Evolutionary conservation across 257 asterid genomes (phyloP).

Genomic region (Forsythia suspensa): DNA sequence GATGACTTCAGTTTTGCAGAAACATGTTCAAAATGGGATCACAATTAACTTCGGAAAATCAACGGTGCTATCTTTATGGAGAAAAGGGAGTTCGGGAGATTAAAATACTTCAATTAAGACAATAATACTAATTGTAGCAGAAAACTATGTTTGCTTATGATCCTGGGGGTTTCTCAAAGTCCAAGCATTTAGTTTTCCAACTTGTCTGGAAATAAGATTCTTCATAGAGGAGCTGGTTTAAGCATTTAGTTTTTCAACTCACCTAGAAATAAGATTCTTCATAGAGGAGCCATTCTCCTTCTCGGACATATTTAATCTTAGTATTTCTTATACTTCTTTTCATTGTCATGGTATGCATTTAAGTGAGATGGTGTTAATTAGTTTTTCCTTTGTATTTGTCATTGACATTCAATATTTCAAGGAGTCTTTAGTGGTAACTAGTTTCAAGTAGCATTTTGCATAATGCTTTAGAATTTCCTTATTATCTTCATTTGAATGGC

Average conservation of each 20-base stretch:
- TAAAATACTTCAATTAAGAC: too few species aligned
- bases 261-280: neutral
- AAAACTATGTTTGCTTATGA: too few species aligned
- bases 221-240: too few species aligned
- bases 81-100: too few species aligned
- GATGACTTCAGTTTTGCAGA: too few species aligned
- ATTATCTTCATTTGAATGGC: neutral
- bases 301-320: neutral
- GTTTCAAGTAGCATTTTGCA: constrained; percentile 11
- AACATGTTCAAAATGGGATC: too few species aligned
- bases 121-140: too few species aligned
- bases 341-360: neutral
- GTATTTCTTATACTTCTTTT: neutral
- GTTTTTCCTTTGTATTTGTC: neutral
- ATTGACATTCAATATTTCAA: constrained; percentile 14
- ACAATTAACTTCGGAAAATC: too few species aligned
- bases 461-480: constrained; percentile 13
- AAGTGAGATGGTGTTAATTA: neutral
- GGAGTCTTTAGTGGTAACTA: constrained; percentile 3
- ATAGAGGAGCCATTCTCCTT: neutral
- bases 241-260: neutral
- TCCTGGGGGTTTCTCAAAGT: neutral
- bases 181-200: too few species aligned
- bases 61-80: too few species aligned
- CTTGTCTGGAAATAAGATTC: too few species aligned